A percentile compares a stretch with the other conserved stretches of the same genome.
These are phyloP conservation scores for Oleoguttula mirabilis DNA, from an alignment of 495 filamentous ascomycete species.

Conservation along the genomic window DNA sequence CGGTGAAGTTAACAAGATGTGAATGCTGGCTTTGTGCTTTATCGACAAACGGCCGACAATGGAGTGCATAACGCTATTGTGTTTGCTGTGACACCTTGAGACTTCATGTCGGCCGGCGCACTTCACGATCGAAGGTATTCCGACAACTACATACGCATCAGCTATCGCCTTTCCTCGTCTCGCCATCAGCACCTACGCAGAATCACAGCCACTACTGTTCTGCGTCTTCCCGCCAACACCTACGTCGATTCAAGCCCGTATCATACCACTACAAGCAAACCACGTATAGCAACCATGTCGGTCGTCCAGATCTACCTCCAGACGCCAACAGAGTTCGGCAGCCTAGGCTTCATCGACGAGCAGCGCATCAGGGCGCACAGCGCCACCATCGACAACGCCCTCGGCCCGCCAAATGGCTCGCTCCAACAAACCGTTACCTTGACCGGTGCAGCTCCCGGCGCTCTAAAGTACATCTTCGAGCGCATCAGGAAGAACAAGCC, in stretches of 20 bases:
- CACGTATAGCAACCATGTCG: background rate
- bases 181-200: no score
- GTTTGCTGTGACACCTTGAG: no score
- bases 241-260: background rate
- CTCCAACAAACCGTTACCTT: background rate
- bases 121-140: no score
- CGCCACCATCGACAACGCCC: slow-evolving; percentile 1
- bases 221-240: no score
- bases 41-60: no score
- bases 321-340: background rate
- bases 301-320: slow-evolving; percentile 3
- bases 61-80: no score
- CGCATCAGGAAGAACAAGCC: background rate
- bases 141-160: no score
- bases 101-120: no score
- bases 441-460: background rate
- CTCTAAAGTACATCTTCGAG: slow-evolving; percentile 2
- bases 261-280: background rate
- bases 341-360: background rate
- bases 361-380: slow-evolving; percentile 3
- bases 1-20: no score
- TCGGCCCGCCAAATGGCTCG: background rate
- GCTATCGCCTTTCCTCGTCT: no score
- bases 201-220: no score
- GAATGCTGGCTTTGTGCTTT: no score